Evolutionary conservation across 176 grass and related monocot species (phyloP).

Genomic region (Carex scoparia): DNA sequence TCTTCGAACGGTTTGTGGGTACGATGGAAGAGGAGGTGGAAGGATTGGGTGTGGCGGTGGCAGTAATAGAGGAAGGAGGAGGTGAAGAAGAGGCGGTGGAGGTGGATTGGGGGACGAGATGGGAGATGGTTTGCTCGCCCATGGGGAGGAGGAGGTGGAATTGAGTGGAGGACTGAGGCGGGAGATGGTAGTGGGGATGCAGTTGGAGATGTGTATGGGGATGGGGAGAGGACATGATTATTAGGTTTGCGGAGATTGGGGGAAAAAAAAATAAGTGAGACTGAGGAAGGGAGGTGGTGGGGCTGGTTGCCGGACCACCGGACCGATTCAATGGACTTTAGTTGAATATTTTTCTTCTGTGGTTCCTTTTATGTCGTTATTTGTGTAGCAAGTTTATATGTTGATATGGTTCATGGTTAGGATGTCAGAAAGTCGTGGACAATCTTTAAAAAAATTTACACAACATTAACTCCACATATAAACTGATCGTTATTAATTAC

Average conservation of each 20-base stretch:
- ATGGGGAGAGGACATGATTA: neutral
- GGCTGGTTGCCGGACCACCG: neutral
- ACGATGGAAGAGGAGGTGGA: slow-evolving; percentile 22
- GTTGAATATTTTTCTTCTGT: neutral
- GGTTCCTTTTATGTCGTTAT: neutral
- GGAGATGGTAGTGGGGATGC: neutral
- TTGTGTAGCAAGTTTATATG: neutral
- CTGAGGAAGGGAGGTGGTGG: neutral
- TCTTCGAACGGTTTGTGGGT: slow-evolving; percentile 16
- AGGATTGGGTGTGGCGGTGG: neutral
- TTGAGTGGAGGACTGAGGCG: neutral
- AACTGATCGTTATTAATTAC: no score
- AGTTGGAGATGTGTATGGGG: slow-evolving; percentile 12
- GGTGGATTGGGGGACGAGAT: neutral
- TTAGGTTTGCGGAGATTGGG: neutral
- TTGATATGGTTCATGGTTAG: no score
- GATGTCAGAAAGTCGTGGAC: no score
- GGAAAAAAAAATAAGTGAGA: neutral
- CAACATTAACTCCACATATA: no score
- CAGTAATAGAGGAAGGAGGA: neutral
- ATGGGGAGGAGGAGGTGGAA: slow-evolving; percentile 11
- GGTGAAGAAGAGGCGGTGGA: neutral
- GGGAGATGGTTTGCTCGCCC: slow-evolving; percentile 8
- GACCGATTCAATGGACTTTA: neutral
- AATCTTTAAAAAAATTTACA: neutral